Base-by-base conservation (phyloP, 2,329 filamentous ascomycete species). In the Teratosphaeria viscida region DNA sequence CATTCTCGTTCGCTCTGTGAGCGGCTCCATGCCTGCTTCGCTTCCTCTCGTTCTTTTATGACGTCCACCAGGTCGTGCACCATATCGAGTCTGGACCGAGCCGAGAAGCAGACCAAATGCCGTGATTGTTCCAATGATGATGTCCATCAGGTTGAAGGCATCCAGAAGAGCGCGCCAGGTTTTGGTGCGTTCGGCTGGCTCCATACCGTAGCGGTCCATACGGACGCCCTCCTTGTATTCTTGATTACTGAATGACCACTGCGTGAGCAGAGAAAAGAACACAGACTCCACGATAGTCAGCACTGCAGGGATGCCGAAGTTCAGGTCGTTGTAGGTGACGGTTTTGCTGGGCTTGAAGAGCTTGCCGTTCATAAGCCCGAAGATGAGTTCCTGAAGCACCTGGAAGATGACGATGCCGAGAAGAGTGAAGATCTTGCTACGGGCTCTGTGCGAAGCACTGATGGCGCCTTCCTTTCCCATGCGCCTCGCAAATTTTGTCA, bases 281-380 rank as follows among this genome's bases (percentile, higher is more conserved):
- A 63, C 47, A 16, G 60, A 35, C 59, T 65, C 63, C 52, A 65
- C 43, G 54, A 58, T 62, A 16, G 61, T 63, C 39, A 65, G 34
- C 29, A 62, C 58, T 10, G 63, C 58, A 27, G 60, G 63, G 39
- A 65, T 53, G 39, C 63, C 63, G 57, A 61, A 65, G 56, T 65
- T 63, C 58, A 65, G 60, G 59, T 65, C 63, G 59, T 65, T 65
- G 54, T 65, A 65, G 14, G 63, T 65, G 23, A 59, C 47, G 3
- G 56, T 52, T 23, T 47, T 54, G 5, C 56, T 57, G 12, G 63
- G 63, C 7, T 43, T 57, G 56, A 65, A 65, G 37, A 65, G 61
- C 52, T 65, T 65, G 56, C 63, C 63, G 52, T 65, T 65, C 14
- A 65, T 43, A 26, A 65, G 39, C 32, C 59, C 60, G 55, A 65